Conservation (phyloP, 176 grass and related monocot species). For the Phoenix roebelenii region DNA sequence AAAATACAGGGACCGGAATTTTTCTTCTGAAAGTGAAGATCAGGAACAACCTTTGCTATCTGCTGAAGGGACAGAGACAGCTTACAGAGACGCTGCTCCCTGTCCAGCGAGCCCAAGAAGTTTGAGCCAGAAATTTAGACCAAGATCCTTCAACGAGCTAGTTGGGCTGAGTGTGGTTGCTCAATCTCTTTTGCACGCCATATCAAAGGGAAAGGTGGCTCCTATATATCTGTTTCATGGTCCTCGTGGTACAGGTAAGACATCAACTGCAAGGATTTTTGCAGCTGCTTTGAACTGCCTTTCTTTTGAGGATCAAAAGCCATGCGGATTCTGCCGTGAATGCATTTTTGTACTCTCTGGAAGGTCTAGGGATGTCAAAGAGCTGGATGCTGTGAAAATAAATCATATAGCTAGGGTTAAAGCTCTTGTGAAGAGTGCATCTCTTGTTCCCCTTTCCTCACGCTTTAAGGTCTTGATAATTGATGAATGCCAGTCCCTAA, state of each 20-base stretch:
- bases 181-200: slow-evolving; percentile 79
- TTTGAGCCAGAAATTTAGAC: slow-evolving; percentile 95
- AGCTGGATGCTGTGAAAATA: slow-evolving; percentile 77
- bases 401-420: slow-evolving; percentile 63
- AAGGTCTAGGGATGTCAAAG: slow-evolving; percentile 78
- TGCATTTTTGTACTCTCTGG: slow-evolving; percentile 82
- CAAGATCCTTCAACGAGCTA: slow-evolving; percentile 78
- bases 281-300: slow-evolving; percentile 88
- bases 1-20: slow-evolving; percentile 53
- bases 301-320: slow-evolving; percentile 77
- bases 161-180: slow-evolving; percentile 76
- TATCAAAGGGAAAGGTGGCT: slow-evolving; percentile 80
- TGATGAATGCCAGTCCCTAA: slow-evolving; percentile 81
- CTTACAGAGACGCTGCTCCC: slow-evolving; percentile 39
- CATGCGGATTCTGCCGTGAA: slow-evolving; percentile 85
- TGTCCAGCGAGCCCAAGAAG: slow-evolving; percentile 60
- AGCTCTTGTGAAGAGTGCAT: slow-evolving; percentile 66
- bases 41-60: slow-evolving; percentile 73
- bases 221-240: slow-evolving; percentile 96
- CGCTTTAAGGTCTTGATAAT: slow-evolving; percentile 89
- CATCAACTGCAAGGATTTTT: slow-evolving; percentile 73
- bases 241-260: slow-evolving; percentile 82
- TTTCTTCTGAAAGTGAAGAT: slow-evolving; percentile 80
- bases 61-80: slow-evolving; percentile 43
- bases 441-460: slow-evolving; percentile 64